Evolutionary conservation across 2,329 filamentous ascomycete genomes (phyloP).

Genomic region (Ophiostoma fasciatum): DNA sequence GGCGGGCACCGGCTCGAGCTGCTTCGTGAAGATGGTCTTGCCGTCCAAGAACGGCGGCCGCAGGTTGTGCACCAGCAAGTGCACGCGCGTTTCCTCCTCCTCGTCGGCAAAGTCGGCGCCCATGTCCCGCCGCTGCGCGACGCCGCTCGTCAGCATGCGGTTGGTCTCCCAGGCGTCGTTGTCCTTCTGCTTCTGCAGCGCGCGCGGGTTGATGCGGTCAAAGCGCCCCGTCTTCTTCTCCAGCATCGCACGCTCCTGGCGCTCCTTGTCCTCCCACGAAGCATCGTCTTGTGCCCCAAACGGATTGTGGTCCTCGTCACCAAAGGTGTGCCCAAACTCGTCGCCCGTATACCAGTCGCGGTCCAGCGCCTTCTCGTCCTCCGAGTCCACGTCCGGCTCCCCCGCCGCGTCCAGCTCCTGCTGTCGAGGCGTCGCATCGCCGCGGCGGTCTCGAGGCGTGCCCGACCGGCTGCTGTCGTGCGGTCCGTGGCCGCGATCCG

Average conservation of each 20-base stretch:
- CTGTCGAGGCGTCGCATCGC: conserved; percentile 29
- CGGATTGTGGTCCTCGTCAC: conserved; percentile 85
- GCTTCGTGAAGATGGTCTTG: conserved; percentile 91
- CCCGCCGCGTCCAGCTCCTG: conserved; percentile 42
- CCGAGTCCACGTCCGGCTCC: conserved; percentile 45
- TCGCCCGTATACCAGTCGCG: conserved; percentile 89
- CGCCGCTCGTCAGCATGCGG: conserved; percentile 90
- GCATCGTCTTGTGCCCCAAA: conserved; percentile 65
- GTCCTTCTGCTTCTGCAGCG: conserved; percentile 78
- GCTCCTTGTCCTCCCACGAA: conserved; percentile 54
- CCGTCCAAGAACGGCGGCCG: conserved; percentile 91
- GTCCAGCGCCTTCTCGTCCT: conserved; percentile 64
- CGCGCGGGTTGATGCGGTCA: conserved; percentile 53
- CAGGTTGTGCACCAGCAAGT: conserved; percentile 84
- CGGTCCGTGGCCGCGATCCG: conserved; percentile 34
- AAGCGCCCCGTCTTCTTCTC: conserved; percentile 67
- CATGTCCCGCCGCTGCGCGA: conserved; percentile 77
- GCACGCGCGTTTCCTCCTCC: conserved; percentile 75
- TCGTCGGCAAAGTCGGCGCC: conserved; percentile 77
- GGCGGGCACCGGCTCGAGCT: conserved; percentile 85
- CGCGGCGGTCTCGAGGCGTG: conserved; percentile 9
- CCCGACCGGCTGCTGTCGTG: conserved; percentile 17
- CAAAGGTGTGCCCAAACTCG: conserved; percentile 68
- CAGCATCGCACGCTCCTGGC: conserved; percentile 55
- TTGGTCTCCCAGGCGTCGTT: conserved; percentile 98